These are phyloP conservation scores for Chrysanthemum makinoi DNA, from an alignment of 129 eudicot species.

Conservation along the genomic window DNA sequence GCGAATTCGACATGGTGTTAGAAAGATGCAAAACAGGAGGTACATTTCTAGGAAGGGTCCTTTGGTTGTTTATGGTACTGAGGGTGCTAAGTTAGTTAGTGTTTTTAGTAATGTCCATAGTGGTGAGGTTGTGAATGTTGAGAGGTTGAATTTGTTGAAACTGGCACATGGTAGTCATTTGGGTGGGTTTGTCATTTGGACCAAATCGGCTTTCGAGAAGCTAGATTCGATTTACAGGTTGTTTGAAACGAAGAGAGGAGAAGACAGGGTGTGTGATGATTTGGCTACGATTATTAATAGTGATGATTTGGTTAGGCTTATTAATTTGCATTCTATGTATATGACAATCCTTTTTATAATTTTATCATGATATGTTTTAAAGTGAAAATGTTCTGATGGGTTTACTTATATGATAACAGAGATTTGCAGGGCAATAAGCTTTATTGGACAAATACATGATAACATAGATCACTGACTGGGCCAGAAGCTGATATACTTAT, in stretches of 20 bases:
- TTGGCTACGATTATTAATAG: conserved; percentile 68
- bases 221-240: conserved; percentile 51
- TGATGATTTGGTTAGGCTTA: conserved; percentile 34
- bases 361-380: too few species aligned
- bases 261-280: conserved; percentile 63
- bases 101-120: conserved; percentile 69
- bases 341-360: too few species aligned
- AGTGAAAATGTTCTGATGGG: too few species aligned
- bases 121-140: conserved; percentile 49
- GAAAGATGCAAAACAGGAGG: conserved; percentile 71
- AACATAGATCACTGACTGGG: too few species aligned
- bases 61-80: conserved; percentile 59
- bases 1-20: conserved; percentile 61
- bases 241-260: conserved; percentile 59
- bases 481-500: too few species aligned
- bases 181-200: conserved; percentile 67
- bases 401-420: too few species aligned
- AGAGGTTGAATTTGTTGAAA: conserved; percentile 53
- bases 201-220: conserved; percentile 67
- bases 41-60: conserved; percentile 69
- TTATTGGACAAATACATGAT: too few species aligned
- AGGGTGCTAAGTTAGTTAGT: conserved; percentile 68
- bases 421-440: too few species aligned
- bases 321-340: too few species aligned
- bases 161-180: conserved; percentile 70